These are phyloP conservation scores for Fusarium neocosmosporiellum DNA, from an alignment of 2,329 filamentous ascomycete species.

Conservation along the genomic window DNA sequence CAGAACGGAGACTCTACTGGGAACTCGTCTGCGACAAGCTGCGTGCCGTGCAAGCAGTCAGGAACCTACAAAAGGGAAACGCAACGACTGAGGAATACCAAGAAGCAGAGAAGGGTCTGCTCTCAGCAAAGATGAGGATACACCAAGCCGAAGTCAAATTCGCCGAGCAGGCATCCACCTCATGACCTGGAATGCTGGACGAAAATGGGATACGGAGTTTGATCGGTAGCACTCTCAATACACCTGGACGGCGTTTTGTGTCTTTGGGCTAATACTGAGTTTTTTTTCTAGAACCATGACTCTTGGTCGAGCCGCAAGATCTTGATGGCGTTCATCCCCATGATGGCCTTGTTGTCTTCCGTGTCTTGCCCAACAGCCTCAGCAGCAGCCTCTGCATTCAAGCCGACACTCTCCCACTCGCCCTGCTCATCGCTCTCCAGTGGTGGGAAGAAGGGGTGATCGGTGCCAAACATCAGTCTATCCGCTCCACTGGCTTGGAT, in stretches of 20 bases:
- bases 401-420: constrained; percentile 76
- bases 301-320: constrained; percentile 55
- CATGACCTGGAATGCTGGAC: constrained; percentile 10
- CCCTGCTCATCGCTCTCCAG: constrained; percentile 69
- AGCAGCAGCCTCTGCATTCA: constrained; percentile 64
- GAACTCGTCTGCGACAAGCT: constrained; percentile 56
- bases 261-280: constrained; percentile 32
- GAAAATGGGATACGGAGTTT: constrained; percentile 15
- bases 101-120: constrained; percentile 45
- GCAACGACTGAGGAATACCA: constrained; percentile 42
- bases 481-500: constrained; percentile 75
- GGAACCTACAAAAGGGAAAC: constrained; percentile 45
- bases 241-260: constrained; percentile 20
- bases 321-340: constrained; percentile 69
- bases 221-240: constrained; percentile 37
- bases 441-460: constrained; percentile 88
- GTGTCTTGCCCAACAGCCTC: constrained; percentile 60
- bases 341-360: constrained; percentile 61
- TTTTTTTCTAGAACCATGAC: constrained; percentile 33
- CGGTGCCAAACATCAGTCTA: constrained; percentile 82
- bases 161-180: constrained; percentile 42
- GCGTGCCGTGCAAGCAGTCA: constrained; percentile 51
- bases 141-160: constrained; percentile 53
- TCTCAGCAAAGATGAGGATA: constrained; percentile 48
- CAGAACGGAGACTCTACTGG: constrained; percentile 51